Evolutionary conservation across 129 eudicot genomes (phyloP), one percentile per base, ranked within the genome.

Genomic region (Ambrosia trifida): DNA sequence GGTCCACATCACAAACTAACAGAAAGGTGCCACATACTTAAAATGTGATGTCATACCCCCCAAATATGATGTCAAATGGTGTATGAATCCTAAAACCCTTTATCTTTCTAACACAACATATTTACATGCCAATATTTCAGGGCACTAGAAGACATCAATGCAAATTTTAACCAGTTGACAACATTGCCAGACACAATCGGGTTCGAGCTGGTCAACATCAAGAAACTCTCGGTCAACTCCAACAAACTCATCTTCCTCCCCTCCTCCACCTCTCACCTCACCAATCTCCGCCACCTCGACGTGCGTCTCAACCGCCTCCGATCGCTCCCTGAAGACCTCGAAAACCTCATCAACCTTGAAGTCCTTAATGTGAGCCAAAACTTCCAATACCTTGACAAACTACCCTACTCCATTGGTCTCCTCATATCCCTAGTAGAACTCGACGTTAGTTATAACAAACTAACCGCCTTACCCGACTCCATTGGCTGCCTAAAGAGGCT

Each of bases 231-330:
- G 1, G 86, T 92, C 17, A 92, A 92, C 83, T 92, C 98, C 51
- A 92, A 92, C 84, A 92, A 88, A 68, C 82, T 92, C 17, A 38
- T 76, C 17, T 81, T 58, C 80, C 95, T 92, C 68, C 98, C 98
- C 3, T 60, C 76, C 68, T 92, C 98, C 56, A 86, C 86, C 66
- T 77, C 91, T 45, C 98, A 92, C 73, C 81, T 89, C 13, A 92
- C 96, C 79, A 78, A 78, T 46, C 96, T 92, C 52, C 88, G 86
- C 52, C 69, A 73, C 74, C 82, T 92, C 2, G 98, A 92, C 70
- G 96, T 83, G 56, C 89, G 98, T 9, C 91, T 92, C 64, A 92
- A 92, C 86, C 83, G 89, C 86, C 94, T 92, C 58, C 83, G 88
- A 0, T 72, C 86, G 9, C 96, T 92, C n/a, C 98, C 98, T 0